Evolutionary conservation across 768 basidiomycete genomes (phyloP).

Genomic region (Phanerodontia chrysosporium): DNA sequence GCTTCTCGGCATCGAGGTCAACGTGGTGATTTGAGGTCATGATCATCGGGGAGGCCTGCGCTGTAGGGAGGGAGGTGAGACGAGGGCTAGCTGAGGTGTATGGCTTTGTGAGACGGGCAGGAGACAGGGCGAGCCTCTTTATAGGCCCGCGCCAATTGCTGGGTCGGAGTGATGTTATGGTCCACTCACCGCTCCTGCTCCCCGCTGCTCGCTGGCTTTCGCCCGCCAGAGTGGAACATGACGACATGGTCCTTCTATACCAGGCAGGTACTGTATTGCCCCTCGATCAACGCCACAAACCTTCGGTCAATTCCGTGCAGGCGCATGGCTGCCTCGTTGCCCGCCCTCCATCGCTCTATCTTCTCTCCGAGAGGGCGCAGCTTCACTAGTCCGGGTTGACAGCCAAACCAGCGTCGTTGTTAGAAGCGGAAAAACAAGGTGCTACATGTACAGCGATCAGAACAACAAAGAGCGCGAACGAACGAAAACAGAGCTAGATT

Average conservation of each 20-base stretch:
- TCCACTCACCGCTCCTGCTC: not conserved
- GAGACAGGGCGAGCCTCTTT: not conserved
- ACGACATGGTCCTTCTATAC: slow-evolving; percentile 4
- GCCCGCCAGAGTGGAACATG: not conserved
- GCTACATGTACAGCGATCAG: slow-evolving; percentile 15
- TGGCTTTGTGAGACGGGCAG: not conserved
- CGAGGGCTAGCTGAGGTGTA: not conserved
- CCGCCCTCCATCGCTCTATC: not conserved
- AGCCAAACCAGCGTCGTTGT: not conserved
- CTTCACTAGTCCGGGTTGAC: too few species aligned
- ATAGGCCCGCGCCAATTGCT: not conserved
- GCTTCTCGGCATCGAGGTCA: slow-evolving; percentile 27
- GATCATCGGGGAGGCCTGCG: too few species aligned
- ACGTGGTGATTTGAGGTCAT: slow-evolving; percentile 14
- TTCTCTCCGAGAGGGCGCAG: not conserved
- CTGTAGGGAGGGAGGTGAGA: not conserved
- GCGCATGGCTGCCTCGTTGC: not conserved
- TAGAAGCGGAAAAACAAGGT: not conserved
- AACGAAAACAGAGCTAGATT: slow-evolving; percentile 18
- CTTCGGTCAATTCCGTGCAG: not conserved
- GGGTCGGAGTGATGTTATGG: not conserved
- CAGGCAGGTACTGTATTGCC: not conserved
- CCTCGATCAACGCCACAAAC: slow-evolving; percentile 5
- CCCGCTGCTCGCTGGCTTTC: not conserved
- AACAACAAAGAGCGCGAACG: slow-evolving; percentile 15